Evolutionary conservation across 2,329 filamentous ascomycete species (phyloP).

Genomic region (Colletotrichum spinosum): DNA sequence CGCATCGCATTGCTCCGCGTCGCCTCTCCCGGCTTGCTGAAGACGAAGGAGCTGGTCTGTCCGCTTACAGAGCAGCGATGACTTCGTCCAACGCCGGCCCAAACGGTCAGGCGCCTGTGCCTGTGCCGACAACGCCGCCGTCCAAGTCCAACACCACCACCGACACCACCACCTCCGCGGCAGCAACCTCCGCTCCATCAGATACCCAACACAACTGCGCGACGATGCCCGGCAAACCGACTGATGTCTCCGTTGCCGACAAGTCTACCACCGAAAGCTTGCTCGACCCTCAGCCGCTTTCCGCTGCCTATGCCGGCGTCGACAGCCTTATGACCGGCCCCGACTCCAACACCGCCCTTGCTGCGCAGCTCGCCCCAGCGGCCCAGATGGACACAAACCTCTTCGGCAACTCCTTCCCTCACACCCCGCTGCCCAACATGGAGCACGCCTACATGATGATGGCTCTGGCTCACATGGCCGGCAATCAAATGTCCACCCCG

Average conservation of each 20-base stretch:
- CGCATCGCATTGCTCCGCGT: slow-evolving; percentile 34
- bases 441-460: slow-evolving; percentile 59
- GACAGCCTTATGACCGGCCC: slow-evolving; percentile 33
- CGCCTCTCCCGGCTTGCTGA: slow-evolving; percentile 38
- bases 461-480: slow-evolving; percentile 55
- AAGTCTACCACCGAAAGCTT: slow-evolving; percentile 4
- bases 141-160: slow-evolving; percentile 30
- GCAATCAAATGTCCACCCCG: slow-evolving; percentile 45
- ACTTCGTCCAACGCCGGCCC: slow-evolving; percentile 67
- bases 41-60: slow-evolving; percentile 67
- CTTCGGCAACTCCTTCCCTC: slow-evolving; percentile 49
- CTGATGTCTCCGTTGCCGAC: slow-evolving; percentile 25
- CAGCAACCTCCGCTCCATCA: slow-evolving; percentile 8
- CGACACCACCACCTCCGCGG: no score
- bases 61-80: slow-evolving; percentile 64
- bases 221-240: slow-evolving; percentile 37
- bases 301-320: slow-evolving; percentile 11
- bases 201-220: slow-evolving; percentile 36
- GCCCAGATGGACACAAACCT: slow-evolving; percentile 40
- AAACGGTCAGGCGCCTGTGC: slow-evolving; percentile 42
- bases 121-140: slow-evolving; percentile 39
- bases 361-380: slow-evolving; percentile 34
- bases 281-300: neutral
- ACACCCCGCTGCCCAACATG: slow-evolving; percentile 46
- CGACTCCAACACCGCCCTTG: slow-evolving; percentile 40